These are phyloP conservation scores for Candida methanosorbosa DNA, from an alignment of 805 yeast genomes.

Conservation along the genomic window DNA sequence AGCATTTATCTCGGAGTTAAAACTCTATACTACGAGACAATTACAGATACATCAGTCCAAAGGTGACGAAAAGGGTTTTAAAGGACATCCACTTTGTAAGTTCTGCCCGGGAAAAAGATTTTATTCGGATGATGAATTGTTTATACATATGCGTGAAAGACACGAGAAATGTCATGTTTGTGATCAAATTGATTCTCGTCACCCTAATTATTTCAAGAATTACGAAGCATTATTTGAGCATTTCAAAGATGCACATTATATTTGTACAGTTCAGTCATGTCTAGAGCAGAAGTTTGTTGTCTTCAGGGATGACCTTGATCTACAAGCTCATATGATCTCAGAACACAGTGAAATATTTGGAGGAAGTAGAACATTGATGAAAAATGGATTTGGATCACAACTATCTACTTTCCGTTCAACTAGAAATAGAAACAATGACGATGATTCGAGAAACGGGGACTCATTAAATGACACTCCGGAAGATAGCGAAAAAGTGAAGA, in stretches of 20 bases:
- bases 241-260: conserved; percentile 64
- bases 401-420: conserved; percentile 45
- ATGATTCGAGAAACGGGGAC: conserved; percentile 4
- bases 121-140: conserved; percentile 83
- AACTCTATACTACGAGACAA: conserved; percentile 49
- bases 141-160: conserved; percentile 66
- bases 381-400: conserved; percentile 31
- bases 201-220: conserved; percentile 69
- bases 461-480: conserved; percentile 12
- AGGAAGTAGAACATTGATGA: conserved; percentile 30
- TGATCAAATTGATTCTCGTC: conserved; percentile 51
- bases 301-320: conserved; percentile 75
- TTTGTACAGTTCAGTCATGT: conserved; percentile 71
- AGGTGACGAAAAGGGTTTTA: conserved; percentile 75
- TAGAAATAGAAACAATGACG: conserved; percentile 6
- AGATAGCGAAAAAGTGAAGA: conserved; percentile 41
- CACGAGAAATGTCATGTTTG: conserved; percentile 92
- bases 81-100: conserved; percentile 84
- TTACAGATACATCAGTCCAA: conserved; percentile 59
- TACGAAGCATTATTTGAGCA: conserved; percentile 71
- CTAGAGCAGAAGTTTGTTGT: conserved; percentile 88
- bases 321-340: conserved; percentile 79
- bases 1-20: conserved; percentile 67
- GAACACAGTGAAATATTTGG: conserved; percentile 64
- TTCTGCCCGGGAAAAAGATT: conserved; percentile 69